Conservation (phyloP, 1,284 basidiomycete species). For the Anthracocystis panici-leucophaei region DNA sequence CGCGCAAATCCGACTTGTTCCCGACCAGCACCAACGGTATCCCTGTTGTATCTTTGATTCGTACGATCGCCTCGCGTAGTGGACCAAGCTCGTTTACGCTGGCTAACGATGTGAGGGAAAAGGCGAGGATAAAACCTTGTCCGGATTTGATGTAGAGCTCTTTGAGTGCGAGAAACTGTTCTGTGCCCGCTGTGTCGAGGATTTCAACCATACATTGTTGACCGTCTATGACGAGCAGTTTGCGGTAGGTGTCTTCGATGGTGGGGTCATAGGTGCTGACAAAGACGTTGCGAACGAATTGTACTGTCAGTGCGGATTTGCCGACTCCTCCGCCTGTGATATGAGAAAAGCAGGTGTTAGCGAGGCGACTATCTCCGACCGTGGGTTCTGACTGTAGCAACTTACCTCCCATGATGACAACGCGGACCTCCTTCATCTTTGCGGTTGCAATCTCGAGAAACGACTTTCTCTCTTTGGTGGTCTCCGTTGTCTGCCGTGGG, state of each 20-base stretch:
- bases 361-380: background rate
- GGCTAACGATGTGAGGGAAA: slow-evolving; percentile 60
- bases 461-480: too few relatives aligned
- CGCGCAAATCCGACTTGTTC: slow-evolving; percentile 61
- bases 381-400: background rate
- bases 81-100: slow-evolving; percentile 64
- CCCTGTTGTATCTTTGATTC: slow-evolving; percentile 55
- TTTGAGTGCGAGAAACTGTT: slow-evolving; percentile 65
- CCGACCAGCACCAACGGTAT: slow-evolving; percentile 63
- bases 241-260: slow-evolving; percentile 66
- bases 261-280: slow-evolving; percentile 66
- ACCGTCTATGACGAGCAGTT: slow-evolving; percentile 59
- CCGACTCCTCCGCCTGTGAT: slow-evolving; percentile 61
- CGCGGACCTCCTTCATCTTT: slow-evolving; percentile 57
- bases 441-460: background rate
- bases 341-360: background rate
- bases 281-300: slow-evolving; percentile 63
- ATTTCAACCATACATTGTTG: slow-evolving; percentile 63
- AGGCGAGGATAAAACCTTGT: slow-evolving; percentile 64
- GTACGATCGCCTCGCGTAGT: slow-evolving; percentile 60
- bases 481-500: background rate
- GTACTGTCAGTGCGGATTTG: slow-evolving; percentile 63
- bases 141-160: slow-evolving; percentile 65
- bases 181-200: slow-evolving; percentile 64
- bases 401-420: slow-evolving; percentile 64